Conservation (phyloP, 768 basidiomycete species). For the Mycena rosella region DNA sequence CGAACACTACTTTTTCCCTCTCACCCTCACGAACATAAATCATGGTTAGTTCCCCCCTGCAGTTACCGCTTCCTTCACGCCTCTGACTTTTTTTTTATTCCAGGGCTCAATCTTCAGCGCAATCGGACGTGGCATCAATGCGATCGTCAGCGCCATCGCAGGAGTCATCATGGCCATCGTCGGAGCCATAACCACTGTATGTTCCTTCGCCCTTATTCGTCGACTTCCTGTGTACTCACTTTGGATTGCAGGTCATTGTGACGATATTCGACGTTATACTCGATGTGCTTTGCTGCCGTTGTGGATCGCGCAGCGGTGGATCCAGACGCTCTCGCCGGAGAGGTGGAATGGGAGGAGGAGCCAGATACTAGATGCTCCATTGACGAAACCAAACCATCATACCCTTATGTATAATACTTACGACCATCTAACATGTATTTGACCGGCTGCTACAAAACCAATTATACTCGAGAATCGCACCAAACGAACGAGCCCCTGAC, state of each 20-base stretch:
- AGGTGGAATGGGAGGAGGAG: background rate
- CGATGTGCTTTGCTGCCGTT: constrained; percentile 67
- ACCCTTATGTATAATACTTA: constrained; percentile 1
- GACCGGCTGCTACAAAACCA: too few relatives aligned
- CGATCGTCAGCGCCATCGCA: constrained; percentile 73
- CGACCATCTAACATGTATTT: background rate
- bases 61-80: too few relatives aligned
- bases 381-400: background rate
- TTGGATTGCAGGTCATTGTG: constrained; percentile 63
- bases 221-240: background rate
- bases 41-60: constrained; percentile 12
- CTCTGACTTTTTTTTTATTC: background rate
- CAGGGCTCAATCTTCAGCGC: constrained; percentile 58
- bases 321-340: background rate
- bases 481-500: too few relatives aligned
- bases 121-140: constrained; percentile 70
- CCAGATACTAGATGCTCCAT: background rate
- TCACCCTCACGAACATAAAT: constrained; percentile 1
- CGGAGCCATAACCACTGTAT: constrained; percentile 68
- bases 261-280: constrained; percentile 73
- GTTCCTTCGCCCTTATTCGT: constrained; percentile 36
- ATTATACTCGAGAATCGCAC: too few relatives aligned
- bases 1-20: too few relatives aligned
- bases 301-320: constrained; percentile 48
- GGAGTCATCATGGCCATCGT: constrained; percentile 71